These are phyloP conservation scores for Medicago lupulina DNA, from an alignment of 306 rosid genomes.

Conservation along the genomic window DNA sequence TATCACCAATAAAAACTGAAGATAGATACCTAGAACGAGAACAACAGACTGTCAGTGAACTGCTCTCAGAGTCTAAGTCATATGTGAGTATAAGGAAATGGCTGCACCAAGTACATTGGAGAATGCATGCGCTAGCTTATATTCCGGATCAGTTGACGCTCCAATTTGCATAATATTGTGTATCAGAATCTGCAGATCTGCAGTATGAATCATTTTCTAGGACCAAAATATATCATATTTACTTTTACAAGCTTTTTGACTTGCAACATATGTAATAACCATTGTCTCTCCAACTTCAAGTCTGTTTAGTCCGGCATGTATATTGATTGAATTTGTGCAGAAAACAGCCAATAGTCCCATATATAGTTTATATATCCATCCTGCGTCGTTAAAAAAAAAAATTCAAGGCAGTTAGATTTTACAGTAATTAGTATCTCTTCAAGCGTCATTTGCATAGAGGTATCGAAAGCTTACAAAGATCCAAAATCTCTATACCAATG, in stretches of 20 bases:
- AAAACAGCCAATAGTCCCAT: conserved; percentile 96
- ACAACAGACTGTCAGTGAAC: conserved; percentile 39
- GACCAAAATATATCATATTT: conserved; percentile 23
- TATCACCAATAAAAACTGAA: conserved; percentile 94
- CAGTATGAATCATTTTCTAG: conserved; percentile 32
- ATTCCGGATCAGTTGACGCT: conserved; percentile 68
- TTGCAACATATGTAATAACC: conserved; percentile 79
- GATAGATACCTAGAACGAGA: conserved; percentile 79
- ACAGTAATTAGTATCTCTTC: conserved; percentile 29
- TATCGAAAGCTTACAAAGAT: conserved; percentile 71
- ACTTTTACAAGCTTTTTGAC: conserved; percentile 44
- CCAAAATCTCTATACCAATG: conserved; percentile 73
- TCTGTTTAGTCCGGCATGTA: conserved; percentile 93
- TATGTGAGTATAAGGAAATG: conserved; percentile 45
- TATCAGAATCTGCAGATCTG: conserved; percentile 68
- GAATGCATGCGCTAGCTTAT: conserved; percentile 89
- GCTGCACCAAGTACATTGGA: conserved; percentile 81
- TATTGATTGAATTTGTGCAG: conserved; percentile 94
- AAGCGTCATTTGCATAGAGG: conserved; percentile 37
- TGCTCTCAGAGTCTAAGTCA: conserved; percentile 23
- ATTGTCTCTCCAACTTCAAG: conserved; percentile 95
- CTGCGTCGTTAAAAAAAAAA: conserved; percentile 49
- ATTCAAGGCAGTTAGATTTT: conserved; percentile 11
- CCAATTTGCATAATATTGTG: conserved; percentile 92
- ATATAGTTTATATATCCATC: conserved; percentile 90